Percentiles rank a stretch among this genome's conserved stretches.
These are phyloP conservation scores for Teunomyces gatunensis DNA, from an alignment of 805 yeast species.

Conservation along the genomic window DNA sequence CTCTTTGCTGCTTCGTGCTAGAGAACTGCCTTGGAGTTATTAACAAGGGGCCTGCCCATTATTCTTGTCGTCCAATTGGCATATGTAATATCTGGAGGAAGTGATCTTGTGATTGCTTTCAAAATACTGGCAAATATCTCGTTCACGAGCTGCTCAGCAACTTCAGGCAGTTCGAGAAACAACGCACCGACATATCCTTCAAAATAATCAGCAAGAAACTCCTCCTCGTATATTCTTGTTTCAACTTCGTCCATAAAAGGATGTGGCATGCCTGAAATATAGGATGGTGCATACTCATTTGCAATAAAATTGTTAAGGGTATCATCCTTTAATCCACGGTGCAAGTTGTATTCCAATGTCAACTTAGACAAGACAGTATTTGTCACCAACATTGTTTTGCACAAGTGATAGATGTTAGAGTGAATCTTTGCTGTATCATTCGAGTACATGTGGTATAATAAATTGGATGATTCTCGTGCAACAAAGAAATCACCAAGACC, in stretches of 20 bases:
- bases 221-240: conserved; percentile 34
- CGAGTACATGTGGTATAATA: conserved; percentile 27
- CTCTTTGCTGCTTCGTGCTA: not conserved
- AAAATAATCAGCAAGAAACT: conserved; percentile 41
- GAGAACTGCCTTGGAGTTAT: not conserved
- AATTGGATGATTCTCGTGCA: conserved; percentile 34
- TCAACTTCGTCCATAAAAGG: conserved; percentile 11
- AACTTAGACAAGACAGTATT: conserved; percentile 37
- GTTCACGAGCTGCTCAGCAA: conserved; percentile 32
- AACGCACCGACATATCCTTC: conserved; percentile 44
- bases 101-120: conserved; percentile 20
- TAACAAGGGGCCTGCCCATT: conserved; percentile 26
- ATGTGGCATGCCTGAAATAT: conserved; percentile 7
- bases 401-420: conserved; percentile 19
- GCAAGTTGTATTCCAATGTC: conserved; percentile 34
- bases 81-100: conserved; percentile 20
- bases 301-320: conserved; percentile 19
- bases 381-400: conserved; percentile 34
- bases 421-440: conserved; percentile 9
- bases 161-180: conserved; percentile 35
- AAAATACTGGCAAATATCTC: conserved; percentile 30
- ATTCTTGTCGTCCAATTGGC: conserved; percentile 32
- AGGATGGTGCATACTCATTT: conserved; percentile 28
- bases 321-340: conserved; percentile 31
- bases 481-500: conserved; percentile 42